These are phyloP conservation scores for Colletotrichum sp. DNA, from an alignment of 2,329 filamentous ascomycete genomes.

Conservation along the genomic window DNA sequence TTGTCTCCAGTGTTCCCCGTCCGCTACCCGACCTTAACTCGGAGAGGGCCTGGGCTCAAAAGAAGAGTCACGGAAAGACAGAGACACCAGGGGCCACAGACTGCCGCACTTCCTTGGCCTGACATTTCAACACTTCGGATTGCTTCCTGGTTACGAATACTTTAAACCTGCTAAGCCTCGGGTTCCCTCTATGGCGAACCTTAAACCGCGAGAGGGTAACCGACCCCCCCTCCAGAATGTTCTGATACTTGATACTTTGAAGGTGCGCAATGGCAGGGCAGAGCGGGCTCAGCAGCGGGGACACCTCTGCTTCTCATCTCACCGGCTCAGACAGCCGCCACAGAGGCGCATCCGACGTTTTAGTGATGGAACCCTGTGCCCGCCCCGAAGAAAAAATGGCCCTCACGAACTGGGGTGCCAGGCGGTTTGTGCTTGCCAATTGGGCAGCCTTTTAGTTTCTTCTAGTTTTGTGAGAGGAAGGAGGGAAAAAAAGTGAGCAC, in stretches of 20 bases:
- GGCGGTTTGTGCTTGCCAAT: not conserved
- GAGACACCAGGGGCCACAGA: not conserved
- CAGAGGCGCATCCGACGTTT: not conserved
- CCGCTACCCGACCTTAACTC: not conserved
- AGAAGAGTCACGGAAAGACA: not conserved
- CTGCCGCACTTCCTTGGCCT: not conserved
- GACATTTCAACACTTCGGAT: not conserved
- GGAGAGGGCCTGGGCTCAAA: not conserved
- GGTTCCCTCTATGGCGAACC: not conserved
- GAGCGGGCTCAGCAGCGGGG: not conserved
- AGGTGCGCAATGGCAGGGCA: not conserved
- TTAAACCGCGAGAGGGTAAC: not conserved
- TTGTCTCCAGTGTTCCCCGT: not conserved
- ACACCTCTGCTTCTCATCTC: not conserved
- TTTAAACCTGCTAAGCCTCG: not conserved
- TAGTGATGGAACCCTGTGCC: slow-evolving; percentile 5
- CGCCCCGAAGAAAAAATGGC: not conserved
- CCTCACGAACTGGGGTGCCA: not conserved
- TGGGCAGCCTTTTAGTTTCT: not conserved
- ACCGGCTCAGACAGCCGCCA: not conserved
- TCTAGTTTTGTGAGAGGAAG: not conserved
- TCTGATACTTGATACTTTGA: not conserved
- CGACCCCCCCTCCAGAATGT: not conserved
- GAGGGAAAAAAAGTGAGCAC: not conserved
- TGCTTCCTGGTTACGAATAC: not conserved